Base-by-base conservation (phyloP, 441 rosid species). In the Aquilaria agallochum region DNA sequence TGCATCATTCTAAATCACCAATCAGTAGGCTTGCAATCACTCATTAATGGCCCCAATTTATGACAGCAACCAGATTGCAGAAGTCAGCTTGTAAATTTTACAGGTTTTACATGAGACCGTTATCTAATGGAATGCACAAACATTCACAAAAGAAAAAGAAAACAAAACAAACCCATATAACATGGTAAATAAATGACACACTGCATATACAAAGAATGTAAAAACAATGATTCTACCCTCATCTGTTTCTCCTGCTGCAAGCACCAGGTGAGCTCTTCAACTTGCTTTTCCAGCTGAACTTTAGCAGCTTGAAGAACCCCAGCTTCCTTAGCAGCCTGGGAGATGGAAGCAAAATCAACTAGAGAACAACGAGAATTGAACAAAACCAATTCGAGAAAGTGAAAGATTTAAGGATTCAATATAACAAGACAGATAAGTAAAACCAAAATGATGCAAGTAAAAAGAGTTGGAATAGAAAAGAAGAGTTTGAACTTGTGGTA, bases 281-380 rank as follows among this genome's bases (percentile, higher is more conserved):
- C 87, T 75, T 92, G 87, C 84, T 89, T 89, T 83, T 89, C 95
- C 76, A 89, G 80, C 74, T 85, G 84, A 71, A 71, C 83, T 74
- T 87, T 92, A 73, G 94, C 98, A 73, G 87, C 96, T 75, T 92
- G 94, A 74, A 92, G 98, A 60, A 90, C 98, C 65, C 98, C 96
- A 2, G 95, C 86, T 80, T 92, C 96, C 77, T 76, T 86, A 36
- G 98, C 96, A 75, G 98, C 95, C 98, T 92, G 81, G 55, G 50
- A 45, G 60, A 1, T 42, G 42, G 42, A 36, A 20, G 7, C 7
- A 8, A 36, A 36, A 36, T 36, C 42, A 36, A 36, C 7, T 36
- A 36, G 42, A 47, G 50, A 53, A 52, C n/a, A 33, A 53, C 50
- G 63, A 30, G 46, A 14, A n/a, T 55, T 56, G 27, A 70, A 31